Percentiles rank a stretch among this genome's conserved stretches.
Evolutionary conservation across 1,284 basidiomycete genomes (phyloP).

Genomic region (Malassezia vespertilionis): DNA sequence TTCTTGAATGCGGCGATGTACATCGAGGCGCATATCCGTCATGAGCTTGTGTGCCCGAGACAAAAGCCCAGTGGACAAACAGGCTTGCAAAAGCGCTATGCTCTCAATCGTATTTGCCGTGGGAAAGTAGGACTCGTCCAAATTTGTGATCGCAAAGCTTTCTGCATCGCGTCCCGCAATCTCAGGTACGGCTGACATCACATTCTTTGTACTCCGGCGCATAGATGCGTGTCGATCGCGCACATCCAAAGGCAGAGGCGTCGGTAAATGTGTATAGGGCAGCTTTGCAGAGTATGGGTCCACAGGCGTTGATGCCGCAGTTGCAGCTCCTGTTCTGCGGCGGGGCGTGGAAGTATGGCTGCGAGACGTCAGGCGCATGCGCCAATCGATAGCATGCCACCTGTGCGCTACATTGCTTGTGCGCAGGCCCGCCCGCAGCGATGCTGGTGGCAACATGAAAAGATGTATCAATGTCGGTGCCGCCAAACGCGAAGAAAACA

Average conservation of each 20-base stretch:
- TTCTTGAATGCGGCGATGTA: conserved; percentile 20
- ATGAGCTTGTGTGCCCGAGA: conserved; percentile 39
- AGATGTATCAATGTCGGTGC: no score
- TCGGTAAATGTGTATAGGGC: conserved; percentile 11
- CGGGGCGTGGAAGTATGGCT: no score
- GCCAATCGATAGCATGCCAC: no score
- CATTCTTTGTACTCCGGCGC: conserved; percentile 5
- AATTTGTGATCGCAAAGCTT: conserved; percentile 23
- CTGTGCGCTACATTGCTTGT: no score
- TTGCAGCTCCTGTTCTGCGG: no score
- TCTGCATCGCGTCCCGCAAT: neutral
- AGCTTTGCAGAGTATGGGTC: neutral
- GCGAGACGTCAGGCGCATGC: no score
- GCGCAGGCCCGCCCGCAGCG: neutral
- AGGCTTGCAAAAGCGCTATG: conserved; percentile 36
- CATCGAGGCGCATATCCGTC: conserved; percentile 27
- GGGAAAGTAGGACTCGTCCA: conserved; percentile 31
- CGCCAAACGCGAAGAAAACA: no score
- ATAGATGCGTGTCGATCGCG: conserved; percentile 5
- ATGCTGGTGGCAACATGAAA: neutral
- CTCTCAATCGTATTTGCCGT: conserved; percentile 28
- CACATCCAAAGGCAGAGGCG: conserved; percentile 12
- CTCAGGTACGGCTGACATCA: neutral
- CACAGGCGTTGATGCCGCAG: no score
- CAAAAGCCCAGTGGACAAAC: conserved; percentile 36